Evolutionary conservation across 345 rosid genomes (phyloP).

Genomic region (Theobroma cacao): DNA sequence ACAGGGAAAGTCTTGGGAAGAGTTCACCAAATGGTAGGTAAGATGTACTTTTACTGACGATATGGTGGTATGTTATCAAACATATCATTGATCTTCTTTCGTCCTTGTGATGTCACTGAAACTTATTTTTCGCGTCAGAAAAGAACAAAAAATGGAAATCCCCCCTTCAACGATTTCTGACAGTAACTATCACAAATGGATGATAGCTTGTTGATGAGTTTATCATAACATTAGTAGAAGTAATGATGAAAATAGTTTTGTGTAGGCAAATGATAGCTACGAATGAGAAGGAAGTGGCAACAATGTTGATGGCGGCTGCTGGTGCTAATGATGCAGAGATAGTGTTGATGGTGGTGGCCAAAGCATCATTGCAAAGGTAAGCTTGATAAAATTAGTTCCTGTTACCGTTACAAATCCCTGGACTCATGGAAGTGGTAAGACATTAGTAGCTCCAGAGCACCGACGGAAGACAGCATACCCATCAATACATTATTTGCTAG

Average conservation of each 20-base stretch:
- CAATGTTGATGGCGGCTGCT: neutral
- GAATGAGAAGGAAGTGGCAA: neutral
- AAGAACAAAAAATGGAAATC: neutral
- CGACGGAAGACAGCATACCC: neutral
- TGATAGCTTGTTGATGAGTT: neutral
- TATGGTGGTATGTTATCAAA: neutral
- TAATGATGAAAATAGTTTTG: neutral
- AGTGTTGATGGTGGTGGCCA: neutral
- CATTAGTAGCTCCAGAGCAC: neutral
- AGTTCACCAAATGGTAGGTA: slow-evolving; percentile 17
- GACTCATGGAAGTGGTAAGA: neutral
- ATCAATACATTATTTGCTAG: neutral
- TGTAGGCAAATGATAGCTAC: neutral
- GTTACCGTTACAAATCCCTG: neutral
- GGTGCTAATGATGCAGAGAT: neutral
- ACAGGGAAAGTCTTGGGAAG: neutral
- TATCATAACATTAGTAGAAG: neutral
- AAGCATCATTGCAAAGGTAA: neutral
- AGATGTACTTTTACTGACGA: neutral
- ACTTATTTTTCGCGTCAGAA: neutral
- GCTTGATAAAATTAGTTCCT: neutral
- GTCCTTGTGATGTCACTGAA: neutral
- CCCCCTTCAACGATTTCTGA: neutral
- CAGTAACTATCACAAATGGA: neutral
- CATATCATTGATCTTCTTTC: neutral